A percentile compares a stretch with the other conserved stretches of the same genome.
phyloP scores from a whole-genome alignment of 208 protist species.

The Wallacemonas sp. region DNA sequence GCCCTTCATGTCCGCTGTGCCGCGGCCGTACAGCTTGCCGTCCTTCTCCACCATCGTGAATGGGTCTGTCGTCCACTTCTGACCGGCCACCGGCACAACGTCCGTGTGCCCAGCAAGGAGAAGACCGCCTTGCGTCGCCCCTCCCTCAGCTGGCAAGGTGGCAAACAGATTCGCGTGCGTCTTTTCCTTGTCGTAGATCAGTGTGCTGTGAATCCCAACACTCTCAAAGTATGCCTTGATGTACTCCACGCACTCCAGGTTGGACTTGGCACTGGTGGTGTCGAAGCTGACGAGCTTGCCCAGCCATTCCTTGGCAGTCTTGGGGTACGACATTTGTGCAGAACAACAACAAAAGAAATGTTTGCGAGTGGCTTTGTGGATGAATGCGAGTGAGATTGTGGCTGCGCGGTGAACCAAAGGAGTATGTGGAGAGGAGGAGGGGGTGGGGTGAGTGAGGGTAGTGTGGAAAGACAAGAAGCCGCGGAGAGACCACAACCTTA shows the following conservation, averaged over 20 bases:
- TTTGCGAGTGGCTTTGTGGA: no score
- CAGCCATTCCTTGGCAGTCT: constrained; percentile 30
- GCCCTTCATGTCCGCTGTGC: constrained; percentile 62
- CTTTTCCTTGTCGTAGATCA: constrained; percentile 28
- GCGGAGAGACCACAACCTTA: no score
- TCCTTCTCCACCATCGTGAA: constrained; percentile 54
- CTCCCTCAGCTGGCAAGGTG: constrained; percentile 35
- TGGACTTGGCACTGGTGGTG: constrained; percentile 64
- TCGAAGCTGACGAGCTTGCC: constrained; percentile 60
- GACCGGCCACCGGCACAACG: constrained; percentile 74
- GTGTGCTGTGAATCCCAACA: constrained; percentile 28
- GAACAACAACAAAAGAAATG: no score
- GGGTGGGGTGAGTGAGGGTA: no score
- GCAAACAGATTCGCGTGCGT: constrained; percentile 50
- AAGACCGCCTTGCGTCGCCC: constrained; percentile 42
- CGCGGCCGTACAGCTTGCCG: constrained; percentile 61
- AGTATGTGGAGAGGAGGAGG: no score
- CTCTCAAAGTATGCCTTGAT: constrained; percentile 35
- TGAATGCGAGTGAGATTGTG: background rate
- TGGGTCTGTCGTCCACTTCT: constrained; percentile 64
- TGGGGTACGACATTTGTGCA: constrained; percentile 13
- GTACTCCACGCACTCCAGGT: constrained; percentile 53
- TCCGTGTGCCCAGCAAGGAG: constrained; percentile 65
- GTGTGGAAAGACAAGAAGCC: no score
- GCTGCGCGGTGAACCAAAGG: background rate